These are phyloP conservation scores for Casuarina equisetifolia DNA, from an alignment of 306 rosid genomes.

Conservation along the genomic window DNA sequence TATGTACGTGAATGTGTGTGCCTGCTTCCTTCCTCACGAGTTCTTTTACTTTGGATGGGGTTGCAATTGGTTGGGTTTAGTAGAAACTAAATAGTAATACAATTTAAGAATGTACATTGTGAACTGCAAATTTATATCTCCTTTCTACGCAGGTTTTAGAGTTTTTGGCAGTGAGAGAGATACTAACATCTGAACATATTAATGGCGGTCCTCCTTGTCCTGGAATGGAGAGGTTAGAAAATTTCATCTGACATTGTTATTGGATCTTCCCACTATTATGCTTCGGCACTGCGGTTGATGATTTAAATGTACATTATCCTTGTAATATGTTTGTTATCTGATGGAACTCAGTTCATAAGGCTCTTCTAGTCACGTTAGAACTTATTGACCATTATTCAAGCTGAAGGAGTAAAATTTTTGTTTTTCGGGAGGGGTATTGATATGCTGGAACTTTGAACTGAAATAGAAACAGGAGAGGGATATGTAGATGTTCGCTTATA, in stretches of 20 bases:
- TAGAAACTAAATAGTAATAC: background rate
- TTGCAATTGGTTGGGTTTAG: background rate
- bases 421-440: background rate
- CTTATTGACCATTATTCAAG: background rate
- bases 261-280: background rate
- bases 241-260: background rate
- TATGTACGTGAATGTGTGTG: background rate
- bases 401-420: background rate
- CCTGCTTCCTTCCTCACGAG: background rate
- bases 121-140: background rate
- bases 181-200: constrained; percentile 82
- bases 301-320: background rate
- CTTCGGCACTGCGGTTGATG: background rate
- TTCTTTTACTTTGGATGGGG: background rate
- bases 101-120: background rate
- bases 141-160: constrained; percentile 70
- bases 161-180: constrained; percentile 69
- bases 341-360: background rate
- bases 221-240: constrained; percentile 95
- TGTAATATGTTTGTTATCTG: background rate
- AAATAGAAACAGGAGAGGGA: background rate
- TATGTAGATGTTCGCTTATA: background rate
- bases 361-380: background rate
- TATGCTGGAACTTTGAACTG: background rate
- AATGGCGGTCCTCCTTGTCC: constrained; percentile 79